Evolutionary conservation across 31 red algal species (phyloP), one percentile per base, ranked within the genome.

Genomic region (Asparagopsis taxiformis): DNA sequence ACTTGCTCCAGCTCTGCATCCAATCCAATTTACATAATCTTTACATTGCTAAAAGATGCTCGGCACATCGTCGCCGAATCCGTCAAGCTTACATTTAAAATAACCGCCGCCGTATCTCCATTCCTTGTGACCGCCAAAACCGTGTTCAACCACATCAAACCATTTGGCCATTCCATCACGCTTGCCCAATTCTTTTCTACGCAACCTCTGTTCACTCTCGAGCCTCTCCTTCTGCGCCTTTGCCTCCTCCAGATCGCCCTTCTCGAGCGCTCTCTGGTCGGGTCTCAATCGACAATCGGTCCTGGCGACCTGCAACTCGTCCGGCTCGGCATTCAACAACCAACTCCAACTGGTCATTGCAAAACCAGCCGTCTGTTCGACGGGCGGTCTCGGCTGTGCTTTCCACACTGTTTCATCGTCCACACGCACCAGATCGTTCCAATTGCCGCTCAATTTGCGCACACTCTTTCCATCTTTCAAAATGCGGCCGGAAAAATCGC

Each of bases 231-330:
- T 95, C 24, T 90, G 85, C 3, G 49, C 51, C 21, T 65, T 72
- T 10, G 92, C 92, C 60, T 70, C 44, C 21, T n/a, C 2, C 37
- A 79, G 59, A 15, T 65, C 38, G 6, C 74, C 79, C 16, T 73
- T 65, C 55, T 95, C 92, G 22, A 90, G 75, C 10, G 75, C 67
- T 3, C 92, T 68, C 67, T 95, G 85, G 54, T 97, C 93, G 23
- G 89, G 76, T 23, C 93, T 54, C 38, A 70, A 57, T 16, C 93
- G 78, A 2, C 75, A 73, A 41, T 97, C 93, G 16, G 93, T 97
- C 29, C 63, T 89, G 9, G 93, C 62, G 29, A 81, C 23, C 11
- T 56, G 32, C 55, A 62, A 31, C 23, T 55, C 24, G 23, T 19
- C 57, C 43, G 65, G 32, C 2, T 78, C 51, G 10, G 65, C 49